These are phyloP conservation scores for Dendrobium huoshanense DNA, from an alignment of 106 monocot species.

Conservation along the genomic window DNA sequence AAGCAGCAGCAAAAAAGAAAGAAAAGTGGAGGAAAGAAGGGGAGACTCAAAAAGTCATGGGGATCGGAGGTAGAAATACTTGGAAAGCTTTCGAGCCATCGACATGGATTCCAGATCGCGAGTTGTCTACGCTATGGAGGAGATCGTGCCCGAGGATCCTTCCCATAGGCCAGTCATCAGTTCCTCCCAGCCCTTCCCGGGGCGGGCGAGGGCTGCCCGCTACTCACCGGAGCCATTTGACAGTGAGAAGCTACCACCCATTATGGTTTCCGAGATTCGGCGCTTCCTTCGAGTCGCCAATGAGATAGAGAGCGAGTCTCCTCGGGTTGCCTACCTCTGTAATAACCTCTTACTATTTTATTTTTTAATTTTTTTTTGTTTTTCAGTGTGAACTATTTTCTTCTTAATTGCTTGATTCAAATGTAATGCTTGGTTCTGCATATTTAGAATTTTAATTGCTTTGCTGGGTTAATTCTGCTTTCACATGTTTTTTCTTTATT, in stretches of 20 bases:
- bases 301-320: conserved; percentile 58
- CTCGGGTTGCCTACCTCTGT: conserved; percentile 70
- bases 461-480: neutral
- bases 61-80: conserved; percentile 9
- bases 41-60: neutral
- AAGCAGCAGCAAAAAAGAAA: neutral
- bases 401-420: neutral
- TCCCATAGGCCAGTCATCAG: too few relatives aligned
- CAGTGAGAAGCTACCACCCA: conserved; percentile 72
- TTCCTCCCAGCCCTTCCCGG: conserved; percentile 9
- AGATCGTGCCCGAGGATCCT: conserved; percentile 36
- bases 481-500: neutral
- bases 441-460: neutral
- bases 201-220: neutral
- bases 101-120: neutral
- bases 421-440: neutral
- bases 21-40: neutral
- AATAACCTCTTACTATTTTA: conserved; percentile 12
- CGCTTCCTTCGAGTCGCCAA: conserved; percentile 73
- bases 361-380: neutral
- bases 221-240: conserved; percentile 45
- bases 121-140: conserved; percentile 15
- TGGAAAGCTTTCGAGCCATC: neutral
- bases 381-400: too few relatives aligned
- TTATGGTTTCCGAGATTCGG: conserved; percentile 41